Conservation (phyloP, 306 rosid genomes). For the Potentilla sterilis region DNA sequence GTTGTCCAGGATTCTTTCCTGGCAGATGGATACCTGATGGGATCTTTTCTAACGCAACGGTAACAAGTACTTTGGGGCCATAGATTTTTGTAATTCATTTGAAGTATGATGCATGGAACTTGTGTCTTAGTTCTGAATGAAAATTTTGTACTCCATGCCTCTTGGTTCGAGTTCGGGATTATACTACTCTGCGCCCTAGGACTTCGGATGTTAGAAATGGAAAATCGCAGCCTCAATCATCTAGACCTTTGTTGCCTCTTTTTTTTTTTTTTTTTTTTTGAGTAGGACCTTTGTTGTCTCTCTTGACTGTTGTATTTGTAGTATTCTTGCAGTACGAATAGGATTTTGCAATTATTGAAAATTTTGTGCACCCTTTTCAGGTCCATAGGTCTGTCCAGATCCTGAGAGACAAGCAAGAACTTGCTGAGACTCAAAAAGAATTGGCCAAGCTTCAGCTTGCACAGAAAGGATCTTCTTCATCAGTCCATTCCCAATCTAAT, state of each 20-base stretch:
- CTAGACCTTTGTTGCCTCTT: no score
- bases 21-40: neutral
- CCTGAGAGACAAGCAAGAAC: conserved; percentile 94
- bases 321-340: neutral
- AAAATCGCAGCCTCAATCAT: neutral
- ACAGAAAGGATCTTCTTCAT: conserved; percentile 77
- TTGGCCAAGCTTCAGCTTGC: conserved; percentile 88
- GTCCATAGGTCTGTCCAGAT: conserved; percentile 97
- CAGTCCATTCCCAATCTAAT: conserved; percentile 63
- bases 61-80: neutral
- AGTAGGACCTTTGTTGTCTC: neutral
- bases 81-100: neutral
- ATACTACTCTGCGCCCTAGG: neutral
- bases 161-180: neutral
- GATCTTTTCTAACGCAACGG: neutral
- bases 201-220: neutral
- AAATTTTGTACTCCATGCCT: neutral
- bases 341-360: neutral
- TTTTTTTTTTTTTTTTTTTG: no score
- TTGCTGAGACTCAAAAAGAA: conserved; percentile 91
- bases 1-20: neutral
- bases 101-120: neutral
- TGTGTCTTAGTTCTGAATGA: neutral
- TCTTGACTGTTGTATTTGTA: neutral
- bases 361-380: conserved; percentile 37